phyloP scores from a whole-genome alignment of 768 basidiomycete genomes.

The Phanerochaete sordida region DNA sequence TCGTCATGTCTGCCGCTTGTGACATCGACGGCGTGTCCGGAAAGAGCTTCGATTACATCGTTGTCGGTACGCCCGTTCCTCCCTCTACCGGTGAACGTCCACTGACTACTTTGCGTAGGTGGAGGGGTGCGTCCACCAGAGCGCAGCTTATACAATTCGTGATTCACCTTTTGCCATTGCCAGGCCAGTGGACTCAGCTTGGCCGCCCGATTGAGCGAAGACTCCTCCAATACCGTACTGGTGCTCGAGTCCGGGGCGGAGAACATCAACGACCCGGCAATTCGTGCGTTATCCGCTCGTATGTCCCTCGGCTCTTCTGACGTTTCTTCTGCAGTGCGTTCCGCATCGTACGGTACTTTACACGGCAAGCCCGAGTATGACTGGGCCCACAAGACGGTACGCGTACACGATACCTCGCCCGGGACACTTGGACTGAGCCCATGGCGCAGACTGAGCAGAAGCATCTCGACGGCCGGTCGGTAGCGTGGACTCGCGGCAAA shows the following conservation, averaged over 20 bases:
- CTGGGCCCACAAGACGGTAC: slow-evolving; percentile 4
- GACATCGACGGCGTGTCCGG: no score
- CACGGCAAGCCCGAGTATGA: slow-evolving; percentile 5
- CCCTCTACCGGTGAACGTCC: background rate
- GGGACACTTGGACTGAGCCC: no score
- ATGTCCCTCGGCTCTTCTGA: background rate
- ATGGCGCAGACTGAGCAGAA: background rate
- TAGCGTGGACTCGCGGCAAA: slow-evolving; percentile 3
- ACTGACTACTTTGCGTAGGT: background rate
- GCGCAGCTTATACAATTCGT: background rate
- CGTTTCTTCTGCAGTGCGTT: background rate
- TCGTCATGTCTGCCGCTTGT: no score
- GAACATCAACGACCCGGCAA: slow-evolving; percentile 3
- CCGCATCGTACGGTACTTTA: slow-evolving; percentile 8
- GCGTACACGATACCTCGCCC: background rate
- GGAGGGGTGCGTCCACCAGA: background rate
- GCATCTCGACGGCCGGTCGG: background rate
- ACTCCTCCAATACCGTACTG: background rate
- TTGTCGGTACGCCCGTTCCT: background rate
- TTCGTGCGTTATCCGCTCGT: background rate
- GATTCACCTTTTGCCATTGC: background rate
- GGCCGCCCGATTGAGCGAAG: slow-evolving; percentile 34
- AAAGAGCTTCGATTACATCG: slow-evolving; percentile 7
- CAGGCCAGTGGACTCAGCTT: slow-evolving; percentile 23
- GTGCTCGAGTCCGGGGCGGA: slow-evolving; percentile 22